These are phyloP conservation scores for Debaryomyces coudertii DNA, from an alignment of 1,139 yeast genomes.

Conservation along the genomic window DNA sequence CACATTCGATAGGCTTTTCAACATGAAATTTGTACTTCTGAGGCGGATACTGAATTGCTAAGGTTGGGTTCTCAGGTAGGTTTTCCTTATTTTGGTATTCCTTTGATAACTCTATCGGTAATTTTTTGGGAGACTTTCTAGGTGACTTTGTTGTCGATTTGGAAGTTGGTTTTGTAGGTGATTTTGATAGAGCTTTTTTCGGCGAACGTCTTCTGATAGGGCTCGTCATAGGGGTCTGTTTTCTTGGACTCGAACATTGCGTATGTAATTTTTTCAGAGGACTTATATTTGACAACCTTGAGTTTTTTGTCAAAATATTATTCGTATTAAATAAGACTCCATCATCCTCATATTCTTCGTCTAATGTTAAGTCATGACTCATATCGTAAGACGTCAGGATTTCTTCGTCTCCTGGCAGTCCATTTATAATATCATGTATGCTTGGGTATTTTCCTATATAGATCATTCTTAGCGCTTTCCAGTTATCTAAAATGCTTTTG, in stretches of 20 bases:
- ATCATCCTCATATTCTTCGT: constrained; percentile 25
- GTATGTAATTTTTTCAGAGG: constrained; percentile 6
- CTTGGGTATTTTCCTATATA: constrained; percentile 11
- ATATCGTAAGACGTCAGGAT: constrained; percentile 29
- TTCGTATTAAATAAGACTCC: constrained; percentile 22
- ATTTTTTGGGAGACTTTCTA: background rate
- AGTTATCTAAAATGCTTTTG: constrained; percentile 50
- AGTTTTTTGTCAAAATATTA: constrained; percentile 18
- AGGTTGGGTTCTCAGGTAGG: constrained; percentile 28
- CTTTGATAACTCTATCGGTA: background rate
- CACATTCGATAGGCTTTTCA: constrained; percentile 3
- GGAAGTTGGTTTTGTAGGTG: background rate
- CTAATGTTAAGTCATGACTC: constrained; percentile 35
- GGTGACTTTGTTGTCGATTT: background rate
- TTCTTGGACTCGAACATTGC: background rate
- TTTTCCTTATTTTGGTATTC: constrained; percentile 10
- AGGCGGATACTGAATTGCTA: constrained; percentile 41
- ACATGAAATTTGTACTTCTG: constrained; percentile 39
- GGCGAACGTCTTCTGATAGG: constrained; percentile 9
- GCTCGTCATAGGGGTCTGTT: constrained; percentile 6
- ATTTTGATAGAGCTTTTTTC: background rate
- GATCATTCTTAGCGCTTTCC: constrained; percentile 30
- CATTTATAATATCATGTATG: constrained; percentile 25
- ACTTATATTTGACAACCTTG: constrained; percentile 14
- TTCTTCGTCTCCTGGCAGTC: constrained; percentile 16